These are phyloP conservation scores for Pythium biforme DNA, from an alignment of 352 stramenopile species.

Conservation along the genomic window DNA sequence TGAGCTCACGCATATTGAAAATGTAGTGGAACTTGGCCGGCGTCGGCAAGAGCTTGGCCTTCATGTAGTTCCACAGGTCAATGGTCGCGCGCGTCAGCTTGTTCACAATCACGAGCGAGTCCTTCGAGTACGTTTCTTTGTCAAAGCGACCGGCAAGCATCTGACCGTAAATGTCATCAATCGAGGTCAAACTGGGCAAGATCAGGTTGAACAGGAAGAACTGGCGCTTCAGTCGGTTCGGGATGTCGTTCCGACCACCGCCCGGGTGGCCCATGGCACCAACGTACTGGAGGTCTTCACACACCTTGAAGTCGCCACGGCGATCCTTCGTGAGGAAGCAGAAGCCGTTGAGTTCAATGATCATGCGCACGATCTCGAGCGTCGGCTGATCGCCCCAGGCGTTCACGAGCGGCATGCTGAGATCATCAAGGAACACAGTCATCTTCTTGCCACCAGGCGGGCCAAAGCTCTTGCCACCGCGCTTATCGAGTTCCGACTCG, in stretches of 20 bases:
- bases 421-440: constrained; percentile 98
- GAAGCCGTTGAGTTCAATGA: constrained; percentile 96
- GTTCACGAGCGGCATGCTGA: constrained; percentile 98
- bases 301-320: constrained; percentile 98
- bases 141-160: constrained; percentile 96
- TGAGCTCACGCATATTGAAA: constrained; percentile 99
- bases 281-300: constrained; percentile 97
- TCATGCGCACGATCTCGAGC: constrained; percentile 96
- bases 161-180: constrained; percentile 99
- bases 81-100: constrained; percentile 97
- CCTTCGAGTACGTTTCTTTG: constrained; percentile 80
- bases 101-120: constrained; percentile 82
- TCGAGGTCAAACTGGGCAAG: constrained; percentile 95
- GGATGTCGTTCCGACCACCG: constrained; percentile 98
- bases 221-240: constrained; percentile 98
- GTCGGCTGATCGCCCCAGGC: constrained; percentile 98
- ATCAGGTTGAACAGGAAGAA: constrained; percentile 99
- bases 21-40: constrained; percentile 99
- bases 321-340: constrained; percentile 99
- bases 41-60: constrained; percentile 96
- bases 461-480: constrained; percentile 97
- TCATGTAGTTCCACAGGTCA: constrained; percentile 96
- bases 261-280: constrained; percentile 97
- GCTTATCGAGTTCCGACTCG: constrained; percentile 98
- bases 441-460: constrained; percentile 98